phyloP scores from a whole-genome alignment of 2,329 filamentous ascomycete genomes.

The Elsinoe fawcettii region DNA sequence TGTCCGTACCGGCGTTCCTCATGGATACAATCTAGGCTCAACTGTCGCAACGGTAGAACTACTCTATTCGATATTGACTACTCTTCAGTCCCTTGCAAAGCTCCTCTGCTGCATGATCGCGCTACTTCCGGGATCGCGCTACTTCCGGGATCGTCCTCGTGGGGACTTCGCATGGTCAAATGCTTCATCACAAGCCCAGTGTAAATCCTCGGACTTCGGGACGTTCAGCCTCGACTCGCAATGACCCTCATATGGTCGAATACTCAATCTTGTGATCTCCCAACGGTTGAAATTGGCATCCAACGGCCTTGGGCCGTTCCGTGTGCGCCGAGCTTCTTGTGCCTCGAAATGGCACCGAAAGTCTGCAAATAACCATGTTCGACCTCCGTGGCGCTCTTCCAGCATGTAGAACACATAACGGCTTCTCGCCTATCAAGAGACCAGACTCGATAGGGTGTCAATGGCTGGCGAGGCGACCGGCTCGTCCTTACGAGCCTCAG shows the following conservation, averaged over 20 bases:
- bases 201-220: too few species aligned
- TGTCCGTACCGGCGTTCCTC: background rate
- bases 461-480: conserved; percentile 10
- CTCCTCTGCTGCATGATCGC: background rate
- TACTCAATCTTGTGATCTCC: background rate
- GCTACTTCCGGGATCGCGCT: too few species aligned
- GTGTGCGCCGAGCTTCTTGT: background rate
- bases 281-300: conserved; percentile 2
- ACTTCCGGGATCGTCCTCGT: too few species aligned
- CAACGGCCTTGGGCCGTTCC: background rate
- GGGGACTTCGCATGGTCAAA: background rate
- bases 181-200: background rate
- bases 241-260: too few species aligned
- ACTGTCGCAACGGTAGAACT: background rate
- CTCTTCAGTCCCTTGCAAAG: background rate
- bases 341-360: background rate
- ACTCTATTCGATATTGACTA: conserved; percentile 4
- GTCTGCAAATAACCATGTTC: background rate
- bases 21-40: conserved; percentile 8
- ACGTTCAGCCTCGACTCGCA: too few species aligned
- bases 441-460: background rate
- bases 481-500: background rate
- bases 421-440: background rate
- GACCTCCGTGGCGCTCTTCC: background rate
- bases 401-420: background rate